Evolutionary conservation across 140 eudicot species (phyloP).

Genomic region (Bidens hawaiensis): DNA sequence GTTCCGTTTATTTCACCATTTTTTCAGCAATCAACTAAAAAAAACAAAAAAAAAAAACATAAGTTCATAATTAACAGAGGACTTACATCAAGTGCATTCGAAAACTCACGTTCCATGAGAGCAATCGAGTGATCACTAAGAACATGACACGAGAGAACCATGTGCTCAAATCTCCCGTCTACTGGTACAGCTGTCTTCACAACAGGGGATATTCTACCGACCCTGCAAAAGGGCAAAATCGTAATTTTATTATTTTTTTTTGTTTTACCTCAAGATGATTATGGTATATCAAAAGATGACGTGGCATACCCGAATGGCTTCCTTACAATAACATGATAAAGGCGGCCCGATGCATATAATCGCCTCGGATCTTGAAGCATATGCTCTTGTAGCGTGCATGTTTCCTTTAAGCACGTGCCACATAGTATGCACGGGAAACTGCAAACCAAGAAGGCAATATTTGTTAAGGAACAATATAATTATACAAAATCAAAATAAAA

Average conservation of each 20-base stretch:
- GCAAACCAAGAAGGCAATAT: conserved; percentile 22
- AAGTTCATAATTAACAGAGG: neutral
- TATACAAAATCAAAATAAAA: neutral
- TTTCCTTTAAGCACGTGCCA: conserved; percentile 83
- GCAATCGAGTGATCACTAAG: conserved; percentile 79
- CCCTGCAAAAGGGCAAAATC: conserved; percentile 35
- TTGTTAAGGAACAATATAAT: neutral
- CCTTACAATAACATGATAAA: conserved; percentile 94
- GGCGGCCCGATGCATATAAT: conserved; percentile 97
- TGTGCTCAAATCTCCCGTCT: conserved; percentile 96
- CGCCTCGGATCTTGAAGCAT: conserved; percentile 93
- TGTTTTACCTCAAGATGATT: neutral
- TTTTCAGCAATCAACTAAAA: neutral
- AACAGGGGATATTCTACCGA: conserved; percentile 57
- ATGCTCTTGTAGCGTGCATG: conserved; percentile 77
- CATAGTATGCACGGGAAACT: conserved; percentile 96
- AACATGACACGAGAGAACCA: conserved; percentile 78
- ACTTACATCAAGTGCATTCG: conserved; percentile 76
- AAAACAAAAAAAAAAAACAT: neutral
- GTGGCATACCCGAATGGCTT: conserved; percentile 78
- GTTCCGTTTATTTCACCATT: neutral
- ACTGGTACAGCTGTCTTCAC: conserved; percentile 98
- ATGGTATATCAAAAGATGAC: conserved; percentile 1
- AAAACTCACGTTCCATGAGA: conserved; percentile 72
- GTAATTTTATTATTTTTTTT: too few relatives aligned